Conservation (phyloP, 2,329 filamentous ascomycete genomes). For the Elsinoe perseae region DNA sequence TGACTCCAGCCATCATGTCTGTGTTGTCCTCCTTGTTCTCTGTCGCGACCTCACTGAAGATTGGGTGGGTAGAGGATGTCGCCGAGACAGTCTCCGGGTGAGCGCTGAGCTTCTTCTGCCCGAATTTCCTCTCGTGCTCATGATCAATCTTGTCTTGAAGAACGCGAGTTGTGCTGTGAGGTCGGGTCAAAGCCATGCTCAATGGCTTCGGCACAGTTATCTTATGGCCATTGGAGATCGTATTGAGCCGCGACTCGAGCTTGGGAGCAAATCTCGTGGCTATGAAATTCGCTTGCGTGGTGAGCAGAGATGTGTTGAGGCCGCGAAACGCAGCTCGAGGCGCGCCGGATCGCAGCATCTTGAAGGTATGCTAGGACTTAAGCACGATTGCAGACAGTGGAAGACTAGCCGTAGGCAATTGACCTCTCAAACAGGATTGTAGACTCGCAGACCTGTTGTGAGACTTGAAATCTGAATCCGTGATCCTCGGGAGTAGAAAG, state of each 20-base stretch:
- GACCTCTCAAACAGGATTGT: not conserved
- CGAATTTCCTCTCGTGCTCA: constrained; percentile 50
- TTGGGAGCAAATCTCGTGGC: constrained; percentile 22
- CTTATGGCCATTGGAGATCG: constrained; percentile 28
- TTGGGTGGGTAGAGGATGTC: constrained; percentile 44
- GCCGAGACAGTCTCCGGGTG: constrained; percentile 54
- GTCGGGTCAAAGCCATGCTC: constrained; percentile 22
- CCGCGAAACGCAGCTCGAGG: constrained; percentile 36
- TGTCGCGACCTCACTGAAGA: constrained; percentile 34
- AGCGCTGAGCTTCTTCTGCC: constrained; percentile 49
- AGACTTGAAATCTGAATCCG: not conserved
- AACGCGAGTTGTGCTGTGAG: constrained; percentile 19
- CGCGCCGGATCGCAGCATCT: constrained; percentile 40
- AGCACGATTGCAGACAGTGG: not conserved
- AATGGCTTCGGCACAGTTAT: constrained; percentile 30
- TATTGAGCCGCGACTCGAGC: constrained; percentile 38
- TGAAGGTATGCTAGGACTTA: constrained; percentile 13
- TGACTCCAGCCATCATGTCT: constrained; percentile 42
- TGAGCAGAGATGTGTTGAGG: constrained; percentile 25
- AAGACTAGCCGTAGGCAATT: not conserved
- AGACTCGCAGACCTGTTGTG: not conserved
- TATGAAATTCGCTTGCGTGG: constrained; percentile 24
- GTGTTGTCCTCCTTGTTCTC: constrained; percentile 28
- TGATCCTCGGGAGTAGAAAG: not conserved
- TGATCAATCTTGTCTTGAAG: constrained; percentile 44